Conservation (phyloP, 805 yeast species). For the Cyberlindnera maclurae region DNA sequence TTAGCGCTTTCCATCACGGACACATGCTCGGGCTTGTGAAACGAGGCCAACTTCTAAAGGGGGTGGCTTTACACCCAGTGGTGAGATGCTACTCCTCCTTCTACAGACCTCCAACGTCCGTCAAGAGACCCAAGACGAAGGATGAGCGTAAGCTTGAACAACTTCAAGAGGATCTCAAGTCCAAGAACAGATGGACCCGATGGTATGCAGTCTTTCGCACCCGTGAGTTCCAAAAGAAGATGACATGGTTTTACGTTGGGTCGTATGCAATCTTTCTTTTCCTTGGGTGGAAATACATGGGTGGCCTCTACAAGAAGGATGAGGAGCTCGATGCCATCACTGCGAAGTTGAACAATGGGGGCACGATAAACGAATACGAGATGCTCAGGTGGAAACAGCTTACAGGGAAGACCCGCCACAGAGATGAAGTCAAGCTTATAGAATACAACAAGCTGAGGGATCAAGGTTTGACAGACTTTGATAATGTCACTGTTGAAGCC, state of each 20-base stretch:
- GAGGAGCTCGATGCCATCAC: conserved; percentile 43
- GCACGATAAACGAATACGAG: conserved; percentile 51
- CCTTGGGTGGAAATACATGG: conserved; percentile 59
- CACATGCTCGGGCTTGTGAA: too few species aligned
- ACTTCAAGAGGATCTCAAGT: conserved; percentile 28
- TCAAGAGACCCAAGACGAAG: conserved; percentile 22
- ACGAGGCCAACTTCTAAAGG: background rate
- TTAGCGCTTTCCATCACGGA: too few species aligned
- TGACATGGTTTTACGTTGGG: conserved; percentile 59
- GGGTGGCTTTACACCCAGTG: too few species aligned
- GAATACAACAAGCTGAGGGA: conserved; percentile 50
- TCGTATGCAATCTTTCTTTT: conserved; percentile 49
- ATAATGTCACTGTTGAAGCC: conserved; percentile 24
- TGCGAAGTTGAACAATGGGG: conserved; percentile 28
- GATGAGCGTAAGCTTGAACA: conserved; percentile 27
- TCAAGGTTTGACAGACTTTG: conserved; percentile 27
- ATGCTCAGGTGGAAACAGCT: conserved; percentile 53
- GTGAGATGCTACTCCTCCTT: conserved; percentile 11
- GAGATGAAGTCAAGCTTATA: conserved; percentile 52
- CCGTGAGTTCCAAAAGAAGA: conserved; percentile 49
- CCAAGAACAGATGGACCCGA: conserved; percentile 31
- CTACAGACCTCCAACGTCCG: conserved; percentile 18
- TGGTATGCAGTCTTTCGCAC: conserved; percentile 51
- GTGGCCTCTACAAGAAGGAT: conserved; percentile 59
- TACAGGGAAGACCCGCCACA: conserved; percentile 52